Evolutionary conservation across 164 flowering plant genomes (phyloP).

Genomic region (Vitis rotundifolia): DNA sequence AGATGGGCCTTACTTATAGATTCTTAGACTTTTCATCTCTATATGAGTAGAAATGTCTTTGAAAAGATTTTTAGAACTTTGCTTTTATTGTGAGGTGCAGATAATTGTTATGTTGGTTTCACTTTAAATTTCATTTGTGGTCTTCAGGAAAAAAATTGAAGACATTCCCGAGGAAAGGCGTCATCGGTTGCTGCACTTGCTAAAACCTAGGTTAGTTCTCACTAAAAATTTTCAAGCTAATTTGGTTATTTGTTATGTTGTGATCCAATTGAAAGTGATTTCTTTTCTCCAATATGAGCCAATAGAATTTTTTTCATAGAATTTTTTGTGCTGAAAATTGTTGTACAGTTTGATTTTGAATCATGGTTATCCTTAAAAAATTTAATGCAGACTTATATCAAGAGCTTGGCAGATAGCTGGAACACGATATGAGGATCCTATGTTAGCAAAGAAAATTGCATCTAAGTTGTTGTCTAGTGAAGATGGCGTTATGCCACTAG

Average conservation of each 20-base stretch:
- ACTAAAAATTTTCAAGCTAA: background rate
- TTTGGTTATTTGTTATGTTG: background rate
- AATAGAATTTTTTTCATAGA: background rate
- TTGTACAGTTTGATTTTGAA: background rate
- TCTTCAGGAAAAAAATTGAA: constrained; percentile 71
- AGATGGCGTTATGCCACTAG: constrained; percentile 28
- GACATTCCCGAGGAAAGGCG: constrained; percentile 84
- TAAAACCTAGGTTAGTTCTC: constrained; percentile 55
- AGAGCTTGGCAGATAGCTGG: constrained; percentile 80
- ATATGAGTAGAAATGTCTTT: too few relatives aligned
- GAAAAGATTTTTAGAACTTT: too few relatives aligned
- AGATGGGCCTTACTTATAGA: too few relatives aligned
- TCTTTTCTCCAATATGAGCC: background rate
- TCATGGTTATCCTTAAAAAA: background rate
- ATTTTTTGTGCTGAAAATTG: background rate
- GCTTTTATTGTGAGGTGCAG: too few relatives aligned
- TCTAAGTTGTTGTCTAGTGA: constrained; percentile 40
- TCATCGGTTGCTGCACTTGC: constrained; percentile 52
- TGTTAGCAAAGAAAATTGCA: constrained; percentile 52
- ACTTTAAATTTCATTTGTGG: background rate
- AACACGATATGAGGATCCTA: constrained; percentile 59
- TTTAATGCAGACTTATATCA: constrained; percentile 55
- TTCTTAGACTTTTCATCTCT: too few relatives aligned
- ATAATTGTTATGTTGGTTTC: too few relatives aligned
- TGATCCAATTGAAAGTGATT: background rate